Evolutionary conservation across 305 asterid species (phyloP).

Genomic region (Fraxinus platypoda): DNA sequence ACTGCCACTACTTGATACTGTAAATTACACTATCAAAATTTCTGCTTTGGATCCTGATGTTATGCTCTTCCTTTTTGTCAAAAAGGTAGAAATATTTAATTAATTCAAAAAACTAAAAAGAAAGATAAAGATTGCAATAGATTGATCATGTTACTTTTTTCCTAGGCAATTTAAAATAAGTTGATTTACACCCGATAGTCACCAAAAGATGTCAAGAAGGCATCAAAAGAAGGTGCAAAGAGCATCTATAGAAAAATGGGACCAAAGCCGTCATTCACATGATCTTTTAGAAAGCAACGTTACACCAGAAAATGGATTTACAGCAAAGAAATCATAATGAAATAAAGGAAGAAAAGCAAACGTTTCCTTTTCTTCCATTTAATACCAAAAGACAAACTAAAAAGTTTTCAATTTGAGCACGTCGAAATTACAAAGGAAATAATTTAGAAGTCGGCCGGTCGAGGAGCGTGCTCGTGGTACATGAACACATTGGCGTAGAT

Average conservation of each 20-base stretch:
- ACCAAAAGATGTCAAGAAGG: background rate
- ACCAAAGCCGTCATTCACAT: conserved; percentile 10
- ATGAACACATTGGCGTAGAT: conserved; percentile 56
- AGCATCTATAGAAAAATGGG: conserved; percentile 6
- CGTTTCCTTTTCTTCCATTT: background rate
- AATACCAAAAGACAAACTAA: background rate
- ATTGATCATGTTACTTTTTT: background rate
- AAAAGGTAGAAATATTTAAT: background rate
- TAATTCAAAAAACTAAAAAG: background rate
- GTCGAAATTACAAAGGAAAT: conserved; percentile 4
- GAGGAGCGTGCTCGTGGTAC: conserved; percentile 56
- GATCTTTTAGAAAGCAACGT: conserved; percentile 10
- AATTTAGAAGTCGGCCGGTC: conserved; percentile 40
- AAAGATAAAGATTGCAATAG: background rate
- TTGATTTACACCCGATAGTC: background rate
- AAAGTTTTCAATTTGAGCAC: background rate
- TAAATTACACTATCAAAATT: background rate
- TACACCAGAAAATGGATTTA: conserved; percentile 30
- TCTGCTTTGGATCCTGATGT: background rate
- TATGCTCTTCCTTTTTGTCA: background rate
- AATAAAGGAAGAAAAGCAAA: background rate
- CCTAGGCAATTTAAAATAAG: background rate
- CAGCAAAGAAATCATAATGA: conserved; percentile 29
- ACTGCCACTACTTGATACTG: background rate
- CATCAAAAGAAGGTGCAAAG: background rate